Evolutionary conservation across 306 rosid species (phyloP).

Genomic region (Trifolium repens): DNA sequence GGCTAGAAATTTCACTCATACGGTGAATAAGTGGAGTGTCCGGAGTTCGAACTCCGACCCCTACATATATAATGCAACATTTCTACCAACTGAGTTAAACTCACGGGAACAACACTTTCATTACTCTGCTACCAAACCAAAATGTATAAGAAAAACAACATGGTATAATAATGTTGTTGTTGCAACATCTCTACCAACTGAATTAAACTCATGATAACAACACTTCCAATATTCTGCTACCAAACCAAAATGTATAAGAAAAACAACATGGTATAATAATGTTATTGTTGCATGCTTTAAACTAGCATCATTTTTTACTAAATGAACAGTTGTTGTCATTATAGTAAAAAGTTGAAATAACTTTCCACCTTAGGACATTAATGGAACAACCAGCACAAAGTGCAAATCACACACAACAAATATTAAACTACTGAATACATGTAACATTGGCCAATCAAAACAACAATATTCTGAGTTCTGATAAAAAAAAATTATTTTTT

Average conservation of each 20-base stretch:
- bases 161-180: background rate
- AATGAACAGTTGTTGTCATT: slow-evolving; percentile 23
- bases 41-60: no score
- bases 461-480: slow-evolving; percentile 8
- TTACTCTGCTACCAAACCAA: background rate
- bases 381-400: slow-evolving; percentile 37
- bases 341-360: slow-evolving; percentile 50
- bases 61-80: no score
- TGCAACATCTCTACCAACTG: no score
- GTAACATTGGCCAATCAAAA: slow-evolving; percentile 35
- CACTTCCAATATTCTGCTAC: no score
- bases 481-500: no score
- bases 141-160: slow-evolving; percentile 33
- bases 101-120: no score
- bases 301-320: background rate
- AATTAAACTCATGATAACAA: no score
- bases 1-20: no score
- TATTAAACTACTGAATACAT: background rate
- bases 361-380: slow-evolving; percentile 40
- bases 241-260: no score
- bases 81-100: no score
- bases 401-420: slow-evolving; percentile 14
- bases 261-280: no score
- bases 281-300: slow-evolving; percentile 40
- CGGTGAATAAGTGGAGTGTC: no score